Evolutionary conservation across 345 rosid genomes (phyloP).

Genomic region (Syzygium grande): DNA sequence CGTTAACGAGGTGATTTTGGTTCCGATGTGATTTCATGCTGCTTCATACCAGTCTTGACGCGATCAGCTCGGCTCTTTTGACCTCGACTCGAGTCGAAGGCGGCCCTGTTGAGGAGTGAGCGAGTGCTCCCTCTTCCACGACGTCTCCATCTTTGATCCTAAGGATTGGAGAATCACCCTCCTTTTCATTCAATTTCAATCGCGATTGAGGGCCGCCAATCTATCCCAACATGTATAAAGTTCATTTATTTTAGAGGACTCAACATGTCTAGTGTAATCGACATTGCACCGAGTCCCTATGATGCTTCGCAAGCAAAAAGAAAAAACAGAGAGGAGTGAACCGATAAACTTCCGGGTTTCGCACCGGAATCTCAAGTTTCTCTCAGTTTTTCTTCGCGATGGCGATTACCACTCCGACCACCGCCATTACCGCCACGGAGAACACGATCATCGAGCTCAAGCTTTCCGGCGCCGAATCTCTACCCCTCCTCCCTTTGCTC

Average conservation of each 20-base stretch:
- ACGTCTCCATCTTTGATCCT: neutral
- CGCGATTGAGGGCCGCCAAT: neutral
- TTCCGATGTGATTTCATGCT: neutral
- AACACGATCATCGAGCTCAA: neutral
- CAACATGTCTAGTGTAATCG: neutral
- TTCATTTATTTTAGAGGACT: neutral
- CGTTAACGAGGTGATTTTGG: neutral
- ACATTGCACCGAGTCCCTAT: neutral
- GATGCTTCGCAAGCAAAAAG: neutral
- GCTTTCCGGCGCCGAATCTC: neutral
- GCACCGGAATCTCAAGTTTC: neutral
- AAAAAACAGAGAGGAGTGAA: neutral
- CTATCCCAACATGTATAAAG: neutral
- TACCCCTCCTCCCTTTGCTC: neutral
- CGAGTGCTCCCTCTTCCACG: neutral
- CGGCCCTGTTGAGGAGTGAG: neutral
- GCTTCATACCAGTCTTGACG: neutral
- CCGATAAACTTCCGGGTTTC: neutral
- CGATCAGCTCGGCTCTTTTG: neutral
- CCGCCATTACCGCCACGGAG: conserved; percentile 4
- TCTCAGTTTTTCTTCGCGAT: neutral
- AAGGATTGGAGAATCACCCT: neutral
- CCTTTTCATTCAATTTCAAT: neutral
- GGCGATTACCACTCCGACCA: conserved; percentile 1
- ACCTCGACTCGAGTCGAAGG: neutral